Conservation (phyloP, 805 yeast genomes). For the Candida pseudoglaebosa region DNA sequence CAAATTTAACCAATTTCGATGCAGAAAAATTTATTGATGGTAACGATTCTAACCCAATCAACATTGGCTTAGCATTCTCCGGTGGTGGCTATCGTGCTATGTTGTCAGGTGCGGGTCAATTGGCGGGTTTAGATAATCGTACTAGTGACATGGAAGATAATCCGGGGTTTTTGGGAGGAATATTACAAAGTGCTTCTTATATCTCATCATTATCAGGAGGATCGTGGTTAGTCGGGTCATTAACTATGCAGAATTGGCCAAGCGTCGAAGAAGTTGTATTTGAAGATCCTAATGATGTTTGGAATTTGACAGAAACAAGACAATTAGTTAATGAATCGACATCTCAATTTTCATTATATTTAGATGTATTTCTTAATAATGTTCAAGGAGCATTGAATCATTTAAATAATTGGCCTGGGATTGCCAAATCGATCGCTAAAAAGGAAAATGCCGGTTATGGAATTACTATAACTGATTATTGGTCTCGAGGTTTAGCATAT, state of each 20-base stretch:
- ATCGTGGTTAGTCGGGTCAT: constrained; percentile 69
- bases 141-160: constrained; percentile 49
- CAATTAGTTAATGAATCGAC: constrained; percentile 23
- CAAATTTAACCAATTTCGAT: constrained; percentile 20
- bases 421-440: constrained; percentile 15
- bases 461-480: constrained; percentile 67
- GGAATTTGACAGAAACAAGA: constrained; percentile 31
- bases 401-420: constrained; percentile 24
- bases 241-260: constrained; percentile 69
- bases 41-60: constrained; percentile 19
- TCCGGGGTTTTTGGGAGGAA: constrained; percentile 57
- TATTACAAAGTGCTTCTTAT: constrained; percentile 69
- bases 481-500: constrained; percentile 74
- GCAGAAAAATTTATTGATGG: constrained; percentile 17
- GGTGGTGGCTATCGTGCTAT: constrained; percentile 88
- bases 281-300: constrained; percentile 26
- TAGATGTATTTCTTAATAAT: constrained; percentile 16
- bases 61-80: constrained; percentile 31
- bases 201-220: constrained; percentile 68
- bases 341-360: constrained; percentile 2
- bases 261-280: constrained; percentile 55
- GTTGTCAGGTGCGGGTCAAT: constrained; percentile 80
- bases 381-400: constrained; percentile 26
- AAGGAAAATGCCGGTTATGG: constrained; percentile 55
- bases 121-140: constrained; percentile 75